These are phyloP conservation scores for Candida silvatica DNA, from an alignment of 805 yeast species.

Conservation along the genomic window DNA sequence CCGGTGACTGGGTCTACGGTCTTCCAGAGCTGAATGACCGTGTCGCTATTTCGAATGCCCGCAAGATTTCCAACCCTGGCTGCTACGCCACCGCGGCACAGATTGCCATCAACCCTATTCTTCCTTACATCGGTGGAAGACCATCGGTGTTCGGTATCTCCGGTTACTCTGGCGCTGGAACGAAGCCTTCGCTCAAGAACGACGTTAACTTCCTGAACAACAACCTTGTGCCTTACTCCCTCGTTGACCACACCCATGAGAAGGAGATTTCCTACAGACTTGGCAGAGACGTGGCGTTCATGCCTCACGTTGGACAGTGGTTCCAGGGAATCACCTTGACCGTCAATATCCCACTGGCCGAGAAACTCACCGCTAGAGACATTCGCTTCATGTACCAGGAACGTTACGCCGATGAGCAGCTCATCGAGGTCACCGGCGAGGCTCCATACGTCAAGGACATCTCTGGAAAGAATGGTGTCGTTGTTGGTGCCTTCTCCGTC, in stretches of 20 bases:
- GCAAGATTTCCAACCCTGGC: slow-evolving; percentile 92
- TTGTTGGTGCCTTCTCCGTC: slow-evolving; percentile 93
- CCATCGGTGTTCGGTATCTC: slow-evolving; percentile 94
- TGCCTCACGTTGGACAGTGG: slow-evolving; percentile 99
- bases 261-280: slow-evolving; percentile 79
- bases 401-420: slow-evolving; percentile 77
- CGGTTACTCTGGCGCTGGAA: slow-evolving; percentile 99
- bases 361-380: slow-evolving; percentile 68
- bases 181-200: slow-evolving; percentile 96
- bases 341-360: slow-evolving; percentile 77
- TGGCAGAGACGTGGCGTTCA: slow-evolving; percentile 75
- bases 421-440: slow-evolving; percentile 81
- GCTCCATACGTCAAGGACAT: slow-evolving; percentile 90
- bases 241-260: slow-evolving; percentile 97
- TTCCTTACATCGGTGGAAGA: slow-evolving; percentile 38
- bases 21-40: slow-evolving; percentile 86
- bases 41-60: slow-evolving; percentile 54
- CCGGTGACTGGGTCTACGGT: slow-evolving; percentile 89
- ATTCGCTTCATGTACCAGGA: slow-evolving; percentile 81
- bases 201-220: slow-evolving; percentile 66
- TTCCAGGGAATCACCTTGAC: slow-evolving; percentile 97
- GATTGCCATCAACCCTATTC: slow-evolving; percentile 80
- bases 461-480: slow-evolving; percentile 90
- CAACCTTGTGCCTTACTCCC: slow-evolving; percentile 89
- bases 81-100: slow-evolving; percentile 99